Percentiles rank a stretch among this genome's conserved stretches.
Evolutionary conservation across 2,329 filamentous ascomycete genomes (phyloP).

Genomic region (Stemphylium lycopersici): DNA sequence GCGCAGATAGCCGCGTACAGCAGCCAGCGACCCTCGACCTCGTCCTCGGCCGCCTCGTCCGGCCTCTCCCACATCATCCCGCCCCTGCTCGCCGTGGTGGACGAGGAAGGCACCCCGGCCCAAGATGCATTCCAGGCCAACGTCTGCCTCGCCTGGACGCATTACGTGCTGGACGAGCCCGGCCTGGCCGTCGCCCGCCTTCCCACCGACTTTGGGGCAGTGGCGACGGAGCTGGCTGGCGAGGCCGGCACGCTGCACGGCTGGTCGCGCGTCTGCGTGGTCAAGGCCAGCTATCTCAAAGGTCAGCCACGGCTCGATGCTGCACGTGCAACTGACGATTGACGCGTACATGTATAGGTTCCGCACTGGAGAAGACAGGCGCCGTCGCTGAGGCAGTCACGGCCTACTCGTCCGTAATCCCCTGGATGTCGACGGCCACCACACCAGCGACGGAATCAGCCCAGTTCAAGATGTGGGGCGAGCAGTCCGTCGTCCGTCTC

Average conservation of each 20-base stretch:
- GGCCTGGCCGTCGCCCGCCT: constrained; percentile 65
- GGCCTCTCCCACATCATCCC: constrained; percentile 47
- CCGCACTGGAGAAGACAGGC: constrained; percentile 53
- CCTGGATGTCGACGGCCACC: constrained; percentile 64
- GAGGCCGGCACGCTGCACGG: constrained; percentile 59
- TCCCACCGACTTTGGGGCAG: constrained; percentile 63
- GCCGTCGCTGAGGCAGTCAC: constrained; percentile 64
- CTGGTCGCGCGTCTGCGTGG: constrained; percentile 82
- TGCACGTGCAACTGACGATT: too few relatives aligned
- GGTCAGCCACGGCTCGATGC: constrained; percentile 49
- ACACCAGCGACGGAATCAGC: constrained; percentile 55
- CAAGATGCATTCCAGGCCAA: constrained; percentile 75
- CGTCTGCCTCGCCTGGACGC: constrained; percentile 83
- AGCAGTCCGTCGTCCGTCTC: constrained; percentile 75
- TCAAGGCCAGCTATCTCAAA: constrained; percentile 80
- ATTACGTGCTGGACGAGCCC: constrained; percentile 78
- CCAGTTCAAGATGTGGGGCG: constrained; percentile 78
- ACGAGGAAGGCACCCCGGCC: constrained; percentile 49
- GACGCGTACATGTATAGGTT: constrained; percentile 42
- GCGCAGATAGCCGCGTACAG: constrained; percentile 54
- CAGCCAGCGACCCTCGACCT: constrained; percentile 50
- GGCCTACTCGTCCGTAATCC: constrained; percentile 70
- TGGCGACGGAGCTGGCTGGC: constrained; percentile 28
- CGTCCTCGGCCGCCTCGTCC: constrained; percentile 46
- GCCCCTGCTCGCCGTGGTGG: constrained; percentile 48